Percentiles rank a stretch among this genome's conserved stretches.
Conservation (phyloP, 1,284 basidiomycete species). For the Inonotus obliquus region DNA sequence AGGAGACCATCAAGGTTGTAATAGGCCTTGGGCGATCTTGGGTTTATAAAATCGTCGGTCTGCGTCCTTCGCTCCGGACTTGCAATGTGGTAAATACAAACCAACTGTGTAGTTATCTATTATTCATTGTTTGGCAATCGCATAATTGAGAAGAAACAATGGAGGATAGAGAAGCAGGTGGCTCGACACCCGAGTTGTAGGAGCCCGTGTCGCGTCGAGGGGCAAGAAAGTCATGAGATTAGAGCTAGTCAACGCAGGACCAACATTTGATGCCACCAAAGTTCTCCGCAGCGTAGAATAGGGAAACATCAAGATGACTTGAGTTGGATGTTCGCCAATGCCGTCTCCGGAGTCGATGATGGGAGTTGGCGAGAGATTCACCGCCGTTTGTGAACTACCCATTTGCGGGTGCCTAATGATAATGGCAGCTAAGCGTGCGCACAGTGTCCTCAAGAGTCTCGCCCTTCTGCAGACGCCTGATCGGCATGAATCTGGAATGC, state of each 20-base stretch:
- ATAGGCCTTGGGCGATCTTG: conserved; percentile 63
- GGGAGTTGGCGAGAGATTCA: conserved; percentile 92
- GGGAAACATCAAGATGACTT: conserved; percentile 43
- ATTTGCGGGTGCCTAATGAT: conserved; percentile 93
- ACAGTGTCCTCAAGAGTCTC: conserved; percentile 94
- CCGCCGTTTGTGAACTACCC: conserved; percentile 86
- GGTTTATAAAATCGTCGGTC: neutral
- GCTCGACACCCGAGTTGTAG: too few species aligned
- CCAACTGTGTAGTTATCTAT: too few species aligned
- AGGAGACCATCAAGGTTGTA: conserved; percentile 59
- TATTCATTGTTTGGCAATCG: too few species aligned
- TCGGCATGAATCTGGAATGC: conserved; percentile 84
- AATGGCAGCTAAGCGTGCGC: conserved; percentile 90
- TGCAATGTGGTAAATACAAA: too few species aligned
- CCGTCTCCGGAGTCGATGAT: conserved; percentile 98
- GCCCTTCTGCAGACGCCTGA: conserved; percentile 88
- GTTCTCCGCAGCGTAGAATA: too few species aligned
- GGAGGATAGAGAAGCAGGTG: too few species aligned
- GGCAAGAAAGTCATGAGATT: too few species aligned
- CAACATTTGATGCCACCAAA: too few species aligned
- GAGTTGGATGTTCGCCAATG: conserved; percentile 96
- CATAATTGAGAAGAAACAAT: too few species aligned
- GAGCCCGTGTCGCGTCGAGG: too few species aligned
- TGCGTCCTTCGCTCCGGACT: too few species aligned
- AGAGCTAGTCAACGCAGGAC: too few species aligned